phyloP scores from a whole-genome alignment of 2,329 filamentous ascomycete genomes.

The Pyrenophora seminiperda region DNA sequence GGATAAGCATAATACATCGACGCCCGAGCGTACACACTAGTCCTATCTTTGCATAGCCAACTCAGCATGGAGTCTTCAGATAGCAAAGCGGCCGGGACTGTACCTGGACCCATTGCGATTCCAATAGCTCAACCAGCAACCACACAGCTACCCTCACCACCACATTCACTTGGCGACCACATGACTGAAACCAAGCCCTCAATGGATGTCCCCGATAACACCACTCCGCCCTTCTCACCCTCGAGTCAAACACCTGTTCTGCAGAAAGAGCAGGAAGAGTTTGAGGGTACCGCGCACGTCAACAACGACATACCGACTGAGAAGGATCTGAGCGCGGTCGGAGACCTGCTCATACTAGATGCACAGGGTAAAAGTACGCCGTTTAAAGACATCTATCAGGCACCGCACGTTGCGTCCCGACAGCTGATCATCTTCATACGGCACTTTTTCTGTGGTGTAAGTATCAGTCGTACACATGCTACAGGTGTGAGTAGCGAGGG shows the following conservation, averaged over 20 bases:
- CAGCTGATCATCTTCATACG: conserved; percentile 75
- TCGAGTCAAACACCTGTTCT: conserved; percentile 40
- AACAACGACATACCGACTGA: conserved; percentile 45
- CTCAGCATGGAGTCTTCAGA: conserved; percentile 26
- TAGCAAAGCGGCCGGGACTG: conserved; percentile 16
- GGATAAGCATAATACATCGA: not conserved
- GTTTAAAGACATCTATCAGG: conserved; percentile 47
- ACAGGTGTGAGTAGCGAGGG: not conserved
- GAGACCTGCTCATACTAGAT: conserved; percentile 45
- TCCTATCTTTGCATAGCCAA: not conserved
- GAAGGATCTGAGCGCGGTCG: conserved; percentile 36
- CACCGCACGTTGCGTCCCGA: conserved; percentile 46
- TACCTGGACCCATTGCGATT: conserved; percentile 14
- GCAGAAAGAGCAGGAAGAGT: conserved; percentile 40
- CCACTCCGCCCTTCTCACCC: conserved; percentile 41
- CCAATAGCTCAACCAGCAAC: conserved; percentile 15
- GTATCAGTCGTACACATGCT: conserved; percentile 37
- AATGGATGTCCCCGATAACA: conserved; percentile 15
- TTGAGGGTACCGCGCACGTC: conserved; percentile 44
- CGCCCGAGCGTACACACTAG: not conserved
- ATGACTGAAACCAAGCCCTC: conserved; percentile 25
- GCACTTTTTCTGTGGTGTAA: conserved; percentile 80
- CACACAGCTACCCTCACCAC: conserved; percentile 31
- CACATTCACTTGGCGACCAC: conserved; percentile 29
- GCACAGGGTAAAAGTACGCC: conserved; percentile 41